These are phyloP conservation scores for Linnemannia hyalina DNA, from an alignment of 192 early-diverging fungal species.

Conservation along the genomic window DNA sequence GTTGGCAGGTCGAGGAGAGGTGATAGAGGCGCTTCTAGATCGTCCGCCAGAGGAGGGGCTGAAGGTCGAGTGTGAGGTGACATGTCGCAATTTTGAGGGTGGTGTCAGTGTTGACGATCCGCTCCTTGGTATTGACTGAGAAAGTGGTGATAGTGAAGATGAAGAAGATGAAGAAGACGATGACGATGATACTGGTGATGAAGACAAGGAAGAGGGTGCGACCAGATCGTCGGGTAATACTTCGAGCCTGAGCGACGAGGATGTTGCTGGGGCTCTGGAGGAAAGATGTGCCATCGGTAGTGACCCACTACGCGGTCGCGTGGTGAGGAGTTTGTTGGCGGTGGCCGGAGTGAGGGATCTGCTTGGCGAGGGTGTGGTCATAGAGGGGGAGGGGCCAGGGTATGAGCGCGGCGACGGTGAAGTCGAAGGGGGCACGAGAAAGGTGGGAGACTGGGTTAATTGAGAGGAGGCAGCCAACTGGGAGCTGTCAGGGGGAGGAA, in stretches of 20 bases:
- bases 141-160: slow-evolving; percentile 6
- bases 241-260: slow-evolving; percentile 38
- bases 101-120: slow-evolving; percentile 26
- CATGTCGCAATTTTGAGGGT: slow-evolving; percentile 47
- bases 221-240: slow-evolving; percentile 36
- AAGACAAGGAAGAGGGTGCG: slow-evolving; percentile 2
- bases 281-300: slow-evolving; percentile 36
- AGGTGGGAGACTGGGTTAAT: slow-evolving; percentile 4
- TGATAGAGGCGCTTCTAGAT: slow-evolving; percentile 54
- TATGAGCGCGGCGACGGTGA: neutral
- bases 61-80: slow-evolving; percentile 45
- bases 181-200: slow-evolving; percentile 1
- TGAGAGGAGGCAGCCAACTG: neutral
- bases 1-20: slow-evolving; percentile 47
- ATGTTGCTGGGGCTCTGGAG: slow-evolving; percentile 14
- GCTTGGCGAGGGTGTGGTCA: slow-evolving; percentile 1
- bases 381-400: slow-evolving; percentile 8
- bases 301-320: slow-evolving; percentile 49
- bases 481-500: neutral
- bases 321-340: slow-evolving; percentile 27
- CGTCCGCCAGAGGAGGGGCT: slow-evolving; percentile 30
- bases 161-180: slow-evolving; percentile 8
- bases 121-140: slow-evolving; percentile 13
- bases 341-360: slow-evolving; percentile 9
- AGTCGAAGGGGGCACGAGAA: neutral